phyloP scores from a whole-genome alignment of 805 yeast genomes.

The Saturnispora bothae region DNA sequence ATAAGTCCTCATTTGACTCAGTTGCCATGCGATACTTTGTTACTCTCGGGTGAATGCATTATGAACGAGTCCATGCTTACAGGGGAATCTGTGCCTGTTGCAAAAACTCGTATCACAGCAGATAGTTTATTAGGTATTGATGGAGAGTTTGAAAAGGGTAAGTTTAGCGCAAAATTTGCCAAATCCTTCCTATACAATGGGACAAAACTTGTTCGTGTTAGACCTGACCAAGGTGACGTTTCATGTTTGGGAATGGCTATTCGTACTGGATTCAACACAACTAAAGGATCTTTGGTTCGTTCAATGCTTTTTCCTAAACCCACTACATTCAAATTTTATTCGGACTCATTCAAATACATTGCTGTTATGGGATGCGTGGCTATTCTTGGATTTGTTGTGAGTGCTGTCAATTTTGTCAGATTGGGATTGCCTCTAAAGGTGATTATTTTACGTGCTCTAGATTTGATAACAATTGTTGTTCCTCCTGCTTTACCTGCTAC shows the following conservation, averaged over 20 bases:
- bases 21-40: conserved; percentile 83
- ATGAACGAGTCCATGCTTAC: conserved; percentile 98
- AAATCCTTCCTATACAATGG: conserved; percentile 79
- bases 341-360: conserved; percentile 90
- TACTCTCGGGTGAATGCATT: conserved; percentile 86
- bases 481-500: conserved; percentile 99
- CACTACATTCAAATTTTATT: conserved; percentile 81
- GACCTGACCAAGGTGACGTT: conserved; percentile 45
- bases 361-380: conserved; percentile 92
- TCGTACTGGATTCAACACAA: conserved; percentile 88
- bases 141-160: conserved; percentile 43
- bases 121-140: conserved; percentile 50
- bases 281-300: conserved; percentile 86
- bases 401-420: conserved; percentile 72
- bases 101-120: conserved; percentile 58
- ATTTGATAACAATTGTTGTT: conserved; percentile 89
- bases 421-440: conserved; percentile 59
- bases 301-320: conserved; percentile 98
- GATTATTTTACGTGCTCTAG: conserved; percentile 83
- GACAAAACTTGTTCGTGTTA: conserved; percentile 76
- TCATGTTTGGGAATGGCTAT: conserved; percentile 82
- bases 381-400: conserved; percentile 66
- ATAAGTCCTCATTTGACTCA: conserved; percentile 67
- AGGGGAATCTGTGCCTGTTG: conserved; percentile 96
- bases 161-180: conserved; percentile 54